A percentile compares a stretch with the other conserved stretches of the same genome.
Evolutionary conservation across 441 rosid species (phyloP).

Genomic region (Adansonia grandidieri): DNA sequence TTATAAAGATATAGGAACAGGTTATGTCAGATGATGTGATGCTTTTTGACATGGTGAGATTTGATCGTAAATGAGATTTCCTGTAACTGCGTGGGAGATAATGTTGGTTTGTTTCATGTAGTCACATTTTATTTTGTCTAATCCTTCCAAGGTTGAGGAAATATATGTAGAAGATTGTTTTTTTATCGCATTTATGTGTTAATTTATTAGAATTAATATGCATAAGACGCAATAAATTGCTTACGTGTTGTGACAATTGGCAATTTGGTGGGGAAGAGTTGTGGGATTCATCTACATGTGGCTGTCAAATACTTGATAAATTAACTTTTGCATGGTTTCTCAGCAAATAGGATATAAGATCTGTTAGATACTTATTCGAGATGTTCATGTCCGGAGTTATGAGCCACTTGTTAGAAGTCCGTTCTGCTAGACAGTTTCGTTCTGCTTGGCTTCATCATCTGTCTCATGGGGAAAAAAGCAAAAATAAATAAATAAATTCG

Average conservation of each 20-base stretch:
- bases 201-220: slow-evolving; percentile 16
- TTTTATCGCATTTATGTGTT: not conserved
- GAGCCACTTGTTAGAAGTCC: not conserved
- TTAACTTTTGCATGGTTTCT: slow-evolving; percentile 16
- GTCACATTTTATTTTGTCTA: not conserved
- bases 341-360: slow-evolving; percentile 14
- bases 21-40: not conserved
- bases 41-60: not conserved
- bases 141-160: not conserved
- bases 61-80: slow-evolving; percentile 16
- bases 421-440: not conserved
- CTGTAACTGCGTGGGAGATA: slow-evolving; percentile 5
- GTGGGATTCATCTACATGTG: slow-evolving; percentile 9
- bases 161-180: not conserved
- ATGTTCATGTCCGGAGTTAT: not conserved
- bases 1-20: not conserved
- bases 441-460: not conserved
- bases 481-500: not conserved
- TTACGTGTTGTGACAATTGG: slow-evolving; percentile 20
- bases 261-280: not conserved
- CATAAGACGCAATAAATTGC: slow-evolving; percentile 17
- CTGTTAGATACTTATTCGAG: not conserved
- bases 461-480: not conserved
- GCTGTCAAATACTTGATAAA: slow-evolving; percentile 13
- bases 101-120: not conserved